Percentiles rank a stretch among this genome's conserved stretches.
phyloP scores from a whole-genome alignment of 2,329 filamentous ascomycete species.

The Myotisia sp. region DNA sequence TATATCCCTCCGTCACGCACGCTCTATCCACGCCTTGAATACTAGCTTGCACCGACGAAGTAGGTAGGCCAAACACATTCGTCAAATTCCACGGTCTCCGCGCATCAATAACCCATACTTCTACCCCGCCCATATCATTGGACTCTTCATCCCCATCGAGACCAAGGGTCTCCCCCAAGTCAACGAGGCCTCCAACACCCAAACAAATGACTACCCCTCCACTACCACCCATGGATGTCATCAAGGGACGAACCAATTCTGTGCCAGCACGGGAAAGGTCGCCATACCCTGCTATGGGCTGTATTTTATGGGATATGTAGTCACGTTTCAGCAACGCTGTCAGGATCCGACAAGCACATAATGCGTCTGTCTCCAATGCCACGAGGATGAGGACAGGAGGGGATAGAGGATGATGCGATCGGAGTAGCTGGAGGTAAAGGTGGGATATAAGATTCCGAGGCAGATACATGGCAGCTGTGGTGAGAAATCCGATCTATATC shows the following conservation, averaged over 20 bases:
- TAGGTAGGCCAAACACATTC: slow-evolving; percentile 61
- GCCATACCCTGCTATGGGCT: slow-evolving; percentile 82
- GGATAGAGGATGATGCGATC: slow-evolving; percentile 74
- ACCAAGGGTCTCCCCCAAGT: slow-evolving; percentile 66
- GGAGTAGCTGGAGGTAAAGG: slow-evolving; percentile 78
- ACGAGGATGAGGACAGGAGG: slow-evolving; percentile 84
- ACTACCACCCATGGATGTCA: slow-evolving; percentile 64
- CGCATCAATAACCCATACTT: slow-evolving; percentile 88
- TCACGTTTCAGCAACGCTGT: slow-evolving; percentile 90
- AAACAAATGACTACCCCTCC: slow-evolving; percentile 86
- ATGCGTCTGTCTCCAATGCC: slow-evolving; percentile 83
- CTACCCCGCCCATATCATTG: slow-evolving; percentile 61
- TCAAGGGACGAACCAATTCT: slow-evolving; percentile 72
- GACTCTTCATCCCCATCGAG: slow-evolving; percentile 54
- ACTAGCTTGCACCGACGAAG: slow-evolving; percentile 30
- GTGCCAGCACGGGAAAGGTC: slow-evolving; percentile 69
- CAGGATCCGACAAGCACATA: slow-evolving; percentile 89
- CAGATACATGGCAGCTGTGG: slow-evolving; percentile 61
- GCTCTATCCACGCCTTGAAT: slow-evolving; percentile 58
- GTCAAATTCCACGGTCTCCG: slow-evolving; percentile 86
- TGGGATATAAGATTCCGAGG: slow-evolving; percentile 78
- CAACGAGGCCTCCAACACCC: slow-evolving; percentile 81
- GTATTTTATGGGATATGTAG: slow-evolving; percentile 94
- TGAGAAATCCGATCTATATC: background rate
- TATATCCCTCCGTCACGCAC: slow-evolving; percentile 56